These are phyloP conservation scores for Suillus tomentosus DNA, from an alignment of 768 basidiomycete species.

Conservation along the genomic window DNA sequence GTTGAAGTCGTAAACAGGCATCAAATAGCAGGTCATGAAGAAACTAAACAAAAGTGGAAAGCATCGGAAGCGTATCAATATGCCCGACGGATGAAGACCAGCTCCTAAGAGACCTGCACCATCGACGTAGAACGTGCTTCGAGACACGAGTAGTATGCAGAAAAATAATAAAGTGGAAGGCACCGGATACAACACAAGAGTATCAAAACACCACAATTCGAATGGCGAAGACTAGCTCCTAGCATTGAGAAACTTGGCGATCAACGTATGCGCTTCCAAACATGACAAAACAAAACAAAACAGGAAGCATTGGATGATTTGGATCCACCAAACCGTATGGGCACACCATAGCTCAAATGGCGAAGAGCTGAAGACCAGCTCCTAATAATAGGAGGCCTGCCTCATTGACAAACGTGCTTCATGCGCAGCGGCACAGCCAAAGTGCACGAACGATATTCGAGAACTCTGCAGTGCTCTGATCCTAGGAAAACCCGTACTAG, in stretches of 20 bases:
- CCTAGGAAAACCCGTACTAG: neutral
- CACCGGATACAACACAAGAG: neutral
- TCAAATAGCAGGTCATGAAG: neutral
- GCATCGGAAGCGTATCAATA: neutral
- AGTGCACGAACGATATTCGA: neutral
- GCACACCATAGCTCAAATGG: neutral
- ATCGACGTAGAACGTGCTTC: neutral
- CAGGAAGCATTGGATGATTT: neutral
- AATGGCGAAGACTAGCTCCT: neutral
- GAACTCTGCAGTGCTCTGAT: neutral
- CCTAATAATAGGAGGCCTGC: neutral
- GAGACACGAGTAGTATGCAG: neutral
- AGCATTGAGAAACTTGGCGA: neutral
- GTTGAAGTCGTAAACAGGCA: neutral
- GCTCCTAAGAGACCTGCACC: neutral
- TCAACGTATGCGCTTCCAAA: slow-evolving; percentile 1
- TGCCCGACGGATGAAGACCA: neutral
- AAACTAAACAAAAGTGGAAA: neutral
- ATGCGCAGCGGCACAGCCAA: slow-evolving; percentile 6
- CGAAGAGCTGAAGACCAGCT: neutral
- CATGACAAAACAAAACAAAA: neutral
- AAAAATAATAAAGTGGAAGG: neutral
- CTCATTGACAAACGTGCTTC: neutral
- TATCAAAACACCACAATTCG: neutral
- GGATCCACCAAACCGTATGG: neutral